Conservation (phyloP, 768 basidiomycete species). For the Suillus placidus region DNA sequence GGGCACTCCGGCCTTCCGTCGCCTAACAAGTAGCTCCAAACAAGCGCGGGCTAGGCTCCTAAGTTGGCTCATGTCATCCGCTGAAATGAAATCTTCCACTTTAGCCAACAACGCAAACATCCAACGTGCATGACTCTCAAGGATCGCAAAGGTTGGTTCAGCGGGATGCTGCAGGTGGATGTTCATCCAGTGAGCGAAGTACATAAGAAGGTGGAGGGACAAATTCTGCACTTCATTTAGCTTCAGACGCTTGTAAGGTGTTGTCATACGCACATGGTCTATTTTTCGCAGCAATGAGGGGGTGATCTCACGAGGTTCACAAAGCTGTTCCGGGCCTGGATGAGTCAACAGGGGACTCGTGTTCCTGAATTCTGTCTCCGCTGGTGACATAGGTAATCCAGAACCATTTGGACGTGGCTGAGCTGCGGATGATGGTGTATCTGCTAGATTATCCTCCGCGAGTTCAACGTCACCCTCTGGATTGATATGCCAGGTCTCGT, state of each 20-base stretch:
- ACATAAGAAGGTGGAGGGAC: conserved; percentile 79
- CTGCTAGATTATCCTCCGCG: conserved; percentile 36
- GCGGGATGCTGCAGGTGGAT: conserved; percentile 50
- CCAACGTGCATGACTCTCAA: conserved; percentile 71
- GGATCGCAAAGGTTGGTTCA: conserved; percentile 43
- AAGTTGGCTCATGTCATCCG: conserved; percentile 77
- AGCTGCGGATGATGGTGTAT: conserved; percentile 45
- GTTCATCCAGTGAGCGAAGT: conserved; percentile 82
- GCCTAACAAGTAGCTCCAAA: conserved; percentile 44
- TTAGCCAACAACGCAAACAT: conserved; percentile 74
- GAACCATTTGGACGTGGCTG: conserved; percentile 33
- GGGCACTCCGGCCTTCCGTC: conserved; percentile 17
- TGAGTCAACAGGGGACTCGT: background rate
- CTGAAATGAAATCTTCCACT: conserved; percentile 67
- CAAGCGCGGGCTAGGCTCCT: conserved; percentile 78
- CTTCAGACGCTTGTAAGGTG: conserved; percentile 2
- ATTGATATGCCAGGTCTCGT: conserved; percentile 37
- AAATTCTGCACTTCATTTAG: conserved; percentile 49
- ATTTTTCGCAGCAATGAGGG: conserved; percentile 58
- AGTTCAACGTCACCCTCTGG: conserved; percentile 49
- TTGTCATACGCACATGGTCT: conserved; percentile 58
- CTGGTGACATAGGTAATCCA: background rate
- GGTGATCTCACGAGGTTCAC: conserved; percentile 55
- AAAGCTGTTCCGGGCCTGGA: background rate
- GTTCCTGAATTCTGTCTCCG: background rate